Evolutionary conservation across 257 asterid genomes (phyloP).

Genomic region (Penstemon davidsonii): DNA sequence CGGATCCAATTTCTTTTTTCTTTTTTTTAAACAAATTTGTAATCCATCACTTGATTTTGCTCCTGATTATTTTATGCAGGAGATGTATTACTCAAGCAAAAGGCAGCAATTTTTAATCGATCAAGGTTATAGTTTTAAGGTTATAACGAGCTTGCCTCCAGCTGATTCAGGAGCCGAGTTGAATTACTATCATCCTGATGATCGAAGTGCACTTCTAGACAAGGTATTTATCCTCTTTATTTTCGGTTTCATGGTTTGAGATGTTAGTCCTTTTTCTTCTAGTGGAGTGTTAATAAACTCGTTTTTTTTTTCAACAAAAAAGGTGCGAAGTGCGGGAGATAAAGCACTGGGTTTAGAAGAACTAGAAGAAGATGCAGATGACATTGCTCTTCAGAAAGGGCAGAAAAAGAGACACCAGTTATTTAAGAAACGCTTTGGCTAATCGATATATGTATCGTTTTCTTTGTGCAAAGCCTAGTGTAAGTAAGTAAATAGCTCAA

Average conservation of each 20-base stretch:
- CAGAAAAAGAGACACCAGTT: slow-evolving; percentile 68
- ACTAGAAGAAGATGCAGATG: slow-evolving; percentile 97
- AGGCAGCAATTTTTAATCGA: slow-evolving; percentile 97
- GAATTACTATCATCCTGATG: slow-evolving; percentile 66
- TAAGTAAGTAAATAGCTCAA: no score
- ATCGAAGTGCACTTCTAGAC: slow-evolving; percentile 78
- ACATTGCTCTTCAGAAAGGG: slow-evolving; percentile 79
- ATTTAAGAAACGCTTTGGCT: slow-evolving; percentile 86
- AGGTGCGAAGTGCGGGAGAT: slow-evolving; percentile 93
- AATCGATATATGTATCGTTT: slow-evolving; percentile 12
- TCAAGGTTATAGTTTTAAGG: slow-evolving; percentile 99
- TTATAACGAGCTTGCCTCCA: slow-evolving; percentile 94
- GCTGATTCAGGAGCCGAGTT: slow-evolving; percentile 68
- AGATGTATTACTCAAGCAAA: slow-evolving; percentile 95
- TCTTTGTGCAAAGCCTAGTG: background rate
- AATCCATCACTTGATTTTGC: background rate
- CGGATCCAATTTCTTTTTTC: slow-evolving; percentile 12
- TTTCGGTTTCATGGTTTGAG: background rate
- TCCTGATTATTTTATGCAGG: slow-evolving; percentile 47
- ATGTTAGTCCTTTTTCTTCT: background rate
- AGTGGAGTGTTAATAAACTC: slow-evolving; percentile 5
- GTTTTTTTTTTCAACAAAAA: slow-evolving; percentile 4
- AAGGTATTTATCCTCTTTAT: slow-evolving; percentile 47
- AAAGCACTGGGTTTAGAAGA: slow-evolving; percentile 87
- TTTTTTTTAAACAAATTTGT: no score